Conservation (phyloP, 345 rosid genomes). For the Eucalyptus marginata region DNA sequence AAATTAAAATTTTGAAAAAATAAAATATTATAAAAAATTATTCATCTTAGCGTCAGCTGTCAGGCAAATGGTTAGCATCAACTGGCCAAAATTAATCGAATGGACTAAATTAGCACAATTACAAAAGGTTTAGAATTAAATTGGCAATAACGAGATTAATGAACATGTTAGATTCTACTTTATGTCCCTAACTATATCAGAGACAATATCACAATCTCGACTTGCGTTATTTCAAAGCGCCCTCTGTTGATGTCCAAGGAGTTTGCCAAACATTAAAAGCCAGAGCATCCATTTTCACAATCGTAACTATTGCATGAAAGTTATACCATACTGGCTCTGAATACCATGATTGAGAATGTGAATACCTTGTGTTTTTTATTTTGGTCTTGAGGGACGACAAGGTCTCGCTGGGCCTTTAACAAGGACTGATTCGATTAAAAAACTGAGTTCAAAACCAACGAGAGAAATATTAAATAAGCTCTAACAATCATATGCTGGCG, state of each 20-base stretch:
- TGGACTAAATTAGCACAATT: no score
- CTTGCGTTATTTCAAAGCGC: no score
- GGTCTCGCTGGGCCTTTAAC: neutral
- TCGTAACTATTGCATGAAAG: neutral
- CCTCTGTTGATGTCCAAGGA: no score
- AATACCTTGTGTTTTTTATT: neutral
- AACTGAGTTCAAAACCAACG: neutral
- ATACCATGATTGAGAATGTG: neutral
- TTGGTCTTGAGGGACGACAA: neutral
- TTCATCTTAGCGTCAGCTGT: fast-evolving
- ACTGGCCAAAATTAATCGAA: fast-evolving
- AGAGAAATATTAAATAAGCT: neutral
- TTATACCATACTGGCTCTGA: fast-evolving
- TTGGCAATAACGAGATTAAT: neutral
- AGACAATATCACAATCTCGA: neutral
- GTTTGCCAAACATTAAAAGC: no score
- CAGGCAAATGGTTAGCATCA: no score
- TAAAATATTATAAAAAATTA: no score
- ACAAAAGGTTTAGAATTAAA: fast-evolving
- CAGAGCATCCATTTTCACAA: neutral
- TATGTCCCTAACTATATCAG: neutral
- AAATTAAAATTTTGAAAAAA: no score
- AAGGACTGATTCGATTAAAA: neutral
- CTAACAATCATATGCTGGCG: neutral
- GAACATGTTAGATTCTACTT: neutral